Conservation (phyloP, 139 green algal species). For the Closterium sp. region DNA sequence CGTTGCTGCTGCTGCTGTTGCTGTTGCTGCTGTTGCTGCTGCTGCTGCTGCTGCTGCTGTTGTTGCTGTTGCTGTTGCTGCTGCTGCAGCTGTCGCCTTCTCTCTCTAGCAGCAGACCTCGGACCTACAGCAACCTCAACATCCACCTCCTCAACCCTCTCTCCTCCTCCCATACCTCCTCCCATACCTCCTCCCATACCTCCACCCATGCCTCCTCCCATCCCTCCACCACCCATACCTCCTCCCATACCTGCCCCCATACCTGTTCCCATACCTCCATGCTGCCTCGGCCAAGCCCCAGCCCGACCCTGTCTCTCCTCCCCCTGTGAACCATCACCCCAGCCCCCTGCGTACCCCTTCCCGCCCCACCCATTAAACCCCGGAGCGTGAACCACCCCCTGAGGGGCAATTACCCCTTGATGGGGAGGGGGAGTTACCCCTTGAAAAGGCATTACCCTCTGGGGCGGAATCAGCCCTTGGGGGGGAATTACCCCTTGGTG, state of each 20-base stretch:
- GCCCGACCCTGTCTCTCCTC: neutral
- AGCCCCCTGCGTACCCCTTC: neutral
- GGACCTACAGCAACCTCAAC: neutral
- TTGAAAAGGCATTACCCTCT: neutral
- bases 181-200: neutral
- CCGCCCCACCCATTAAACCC: neutral
- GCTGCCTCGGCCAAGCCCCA: neutral
- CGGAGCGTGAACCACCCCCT: neutral
- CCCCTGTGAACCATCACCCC: neutral
- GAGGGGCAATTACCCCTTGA: neutral
- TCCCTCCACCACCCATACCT: neutral
- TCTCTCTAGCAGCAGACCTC: neutral
- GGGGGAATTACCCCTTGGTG: neutral
- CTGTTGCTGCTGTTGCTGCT: neutral
- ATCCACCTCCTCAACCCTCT: neutral
- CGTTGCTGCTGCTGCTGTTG: neutral
- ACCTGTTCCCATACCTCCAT: neutral
- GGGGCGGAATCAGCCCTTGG: neutral
- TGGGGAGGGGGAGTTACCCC: neutral
- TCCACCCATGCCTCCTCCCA: neutral
- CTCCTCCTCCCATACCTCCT: neutral
- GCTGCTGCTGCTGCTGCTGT: neutral
- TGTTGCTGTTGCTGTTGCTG: constrained; percentile 7
- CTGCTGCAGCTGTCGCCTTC: neutral
- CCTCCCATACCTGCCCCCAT: neutral